phyloP scores from a whole-genome alignment of 2,329 filamentous ascomycete species.

The Fusarium devonianum region DNA sequence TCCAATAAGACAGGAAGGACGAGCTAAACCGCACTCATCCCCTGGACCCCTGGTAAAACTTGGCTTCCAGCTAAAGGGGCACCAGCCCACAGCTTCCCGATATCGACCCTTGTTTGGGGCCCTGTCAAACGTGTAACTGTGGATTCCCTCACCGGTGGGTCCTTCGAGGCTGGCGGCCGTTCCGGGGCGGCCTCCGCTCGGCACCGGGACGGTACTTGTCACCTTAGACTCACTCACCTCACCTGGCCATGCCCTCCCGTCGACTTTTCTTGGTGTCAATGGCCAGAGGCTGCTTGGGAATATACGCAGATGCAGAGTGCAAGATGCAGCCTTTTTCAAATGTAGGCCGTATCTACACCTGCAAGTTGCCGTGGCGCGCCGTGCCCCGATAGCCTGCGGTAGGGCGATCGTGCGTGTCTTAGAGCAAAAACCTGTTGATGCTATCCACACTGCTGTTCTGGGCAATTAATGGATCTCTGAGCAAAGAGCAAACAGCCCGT shows the following conservation, averaged over 20 bases:
- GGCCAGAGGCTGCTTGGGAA: constrained; percentile 2
- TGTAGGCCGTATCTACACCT: not conserved
- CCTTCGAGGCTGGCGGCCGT: constrained; percentile 35
- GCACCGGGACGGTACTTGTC: constrained; percentile 40
- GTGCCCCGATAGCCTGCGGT: constrained; percentile 8
- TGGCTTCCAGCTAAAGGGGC: constrained; percentile 10
- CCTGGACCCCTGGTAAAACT: constrained; percentile 1
- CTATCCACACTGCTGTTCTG: constrained; percentile 7
- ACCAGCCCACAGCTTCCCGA: constrained; percentile 9
- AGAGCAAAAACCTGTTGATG: not conserved
- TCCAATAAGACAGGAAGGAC: not conserved
- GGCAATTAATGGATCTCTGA: constrained; percentile 21
- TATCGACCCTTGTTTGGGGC: not conserved
- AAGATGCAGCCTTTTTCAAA: not conserved
- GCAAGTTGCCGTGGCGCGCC: not conserved
- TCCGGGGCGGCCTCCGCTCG: constrained; percentile 36
- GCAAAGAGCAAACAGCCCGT: not conserved
- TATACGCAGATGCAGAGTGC: not conserved
- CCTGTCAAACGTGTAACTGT: constrained; percentile 1
- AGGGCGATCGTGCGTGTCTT: constrained; percentile 1
- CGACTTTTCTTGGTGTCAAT: not conserved
- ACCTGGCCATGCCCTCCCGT: too few relatives aligned
- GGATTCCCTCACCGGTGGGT: too few relatives aligned
- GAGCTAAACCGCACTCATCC: not conserved
- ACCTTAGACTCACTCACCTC: constrained; percentile 33